Percentiles rank a stretch among this genome's conserved stretches.
Evolutionary conservation across 2,329 filamentous ascomycete genomes (phyloP).

Genomic region (Aspergillus quadrilineatus): DNA sequence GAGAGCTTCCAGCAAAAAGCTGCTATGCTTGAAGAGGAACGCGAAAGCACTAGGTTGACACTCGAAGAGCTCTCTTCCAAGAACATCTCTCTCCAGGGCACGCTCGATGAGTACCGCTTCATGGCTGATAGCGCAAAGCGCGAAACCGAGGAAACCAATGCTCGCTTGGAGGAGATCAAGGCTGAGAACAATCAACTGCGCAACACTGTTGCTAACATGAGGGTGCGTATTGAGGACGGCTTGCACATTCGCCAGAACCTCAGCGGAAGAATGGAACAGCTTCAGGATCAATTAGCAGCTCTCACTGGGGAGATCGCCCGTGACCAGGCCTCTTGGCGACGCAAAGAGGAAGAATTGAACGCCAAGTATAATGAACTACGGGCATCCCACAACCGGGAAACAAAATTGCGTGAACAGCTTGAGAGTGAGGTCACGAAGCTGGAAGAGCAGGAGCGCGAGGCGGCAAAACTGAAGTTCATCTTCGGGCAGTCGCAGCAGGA

Average conservation of each 20-base stretch:
- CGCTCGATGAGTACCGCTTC: slow-evolving; percentile 63
- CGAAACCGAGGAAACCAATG: slow-evolving; percentile 56
- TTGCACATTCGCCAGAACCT: slow-evolving; percentile 79
- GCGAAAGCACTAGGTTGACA: slow-evolving; percentile 55
- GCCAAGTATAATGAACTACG: slow-evolving; percentile 56
- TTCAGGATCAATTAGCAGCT: slow-evolving; percentile 83
- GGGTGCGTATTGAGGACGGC: slow-evolving; percentile 79
- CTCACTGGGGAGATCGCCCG: slow-evolving; percentile 77
- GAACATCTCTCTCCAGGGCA: slow-evolving; percentile 61
- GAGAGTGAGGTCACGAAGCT: slow-evolving; percentile 61
- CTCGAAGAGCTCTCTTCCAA: slow-evolving; percentile 56
- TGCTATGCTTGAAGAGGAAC: slow-evolving; percentile 67
- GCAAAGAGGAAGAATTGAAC: slow-evolving; percentile 61
- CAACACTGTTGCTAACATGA: slow-evolving; percentile 69
- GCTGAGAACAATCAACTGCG: slow-evolving; percentile 70
- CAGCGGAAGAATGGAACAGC: slow-evolving; percentile 75
- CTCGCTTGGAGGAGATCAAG: slow-evolving; percentile 50
- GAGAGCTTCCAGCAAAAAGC: slow-evolving; percentile 64
- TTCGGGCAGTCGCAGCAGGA: slow-evolving; percentile 64
- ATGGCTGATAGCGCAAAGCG: slow-evolving; percentile 60
- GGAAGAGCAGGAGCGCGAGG: slow-evolving; percentile 70
- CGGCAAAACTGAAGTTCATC: slow-evolving; percentile 75
- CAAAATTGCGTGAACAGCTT: slow-evolving; percentile 61
- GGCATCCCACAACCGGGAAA: slow-evolving; percentile 65
- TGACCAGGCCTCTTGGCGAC: slow-evolving; percentile 76